phyloP scores from a whole-genome alignment of 257 asterid species.

The Solanum medicagineum region DNA sequence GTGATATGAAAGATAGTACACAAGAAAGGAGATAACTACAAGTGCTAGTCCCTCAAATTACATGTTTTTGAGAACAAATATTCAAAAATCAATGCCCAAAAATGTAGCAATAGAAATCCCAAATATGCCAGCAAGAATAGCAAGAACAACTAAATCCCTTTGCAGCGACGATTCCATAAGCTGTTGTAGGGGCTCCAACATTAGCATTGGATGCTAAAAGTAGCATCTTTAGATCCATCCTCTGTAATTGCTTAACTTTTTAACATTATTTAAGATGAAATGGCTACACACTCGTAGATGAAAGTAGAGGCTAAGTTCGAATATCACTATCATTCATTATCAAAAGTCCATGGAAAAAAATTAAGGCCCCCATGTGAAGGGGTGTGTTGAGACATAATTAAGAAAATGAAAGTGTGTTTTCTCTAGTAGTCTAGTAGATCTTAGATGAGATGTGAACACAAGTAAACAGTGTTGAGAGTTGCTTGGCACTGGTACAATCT shows the following conservation, averaged over 20 bases:
- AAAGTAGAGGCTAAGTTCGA: not conserved
- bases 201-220: conserved; percentile 78
- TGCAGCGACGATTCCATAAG: conserved; percentile 76
- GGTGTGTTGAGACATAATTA: not conserved
- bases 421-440: not conserved
- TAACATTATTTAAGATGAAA: not conserved
- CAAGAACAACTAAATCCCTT: conserved; percentile 74
- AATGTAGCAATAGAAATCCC: conserved; percentile 70
- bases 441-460: not conserved
- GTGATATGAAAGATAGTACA: too few relatives aligned
- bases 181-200: conserved; percentile 83
- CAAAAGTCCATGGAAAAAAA: not conserved
- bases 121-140: conserved; percentile 63
- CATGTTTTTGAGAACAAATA: conserved; percentile 40
- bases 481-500: not conserved
- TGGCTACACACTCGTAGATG: not conserved
- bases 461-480: not conserved
- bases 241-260: not conserved
- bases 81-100: conserved; percentile 63
- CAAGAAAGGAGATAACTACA: too few relatives aligned
- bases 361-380: not conserved
- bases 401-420: not conserved
- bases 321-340: not conserved
- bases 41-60: not conserved
- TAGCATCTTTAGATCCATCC: conserved; percentile 35